Percentiles rank a stretch among this genome's conserved stretches.
Evolutionary conservation across 768 basidiomycete species (phyloP).

Genomic region (Rhizopogon rudus): DNA sequence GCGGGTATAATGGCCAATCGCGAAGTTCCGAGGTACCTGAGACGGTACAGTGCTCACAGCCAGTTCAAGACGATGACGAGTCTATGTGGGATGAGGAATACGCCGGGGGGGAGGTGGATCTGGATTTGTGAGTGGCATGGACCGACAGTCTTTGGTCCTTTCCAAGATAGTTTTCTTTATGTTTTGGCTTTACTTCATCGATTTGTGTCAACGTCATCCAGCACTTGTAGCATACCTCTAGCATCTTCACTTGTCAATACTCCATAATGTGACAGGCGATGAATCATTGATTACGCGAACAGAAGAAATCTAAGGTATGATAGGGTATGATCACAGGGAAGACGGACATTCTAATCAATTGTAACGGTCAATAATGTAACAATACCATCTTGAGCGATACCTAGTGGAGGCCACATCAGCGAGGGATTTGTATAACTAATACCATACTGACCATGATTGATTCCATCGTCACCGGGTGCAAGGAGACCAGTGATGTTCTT

Average conservation of each 20-base stretch:
- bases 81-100: slow-evolving; percentile 19
- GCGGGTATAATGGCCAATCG: slow-evolving; percentile 5
- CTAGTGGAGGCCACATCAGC: slow-evolving; percentile 23
- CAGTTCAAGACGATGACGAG: slow-evolving; percentile 12
- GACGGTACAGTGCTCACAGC: slow-evolving; percentile 16
- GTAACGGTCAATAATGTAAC: slow-evolving; percentile 51
- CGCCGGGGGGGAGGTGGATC: slow-evolving; percentile 15
- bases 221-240: slow-evolving; percentile 17
- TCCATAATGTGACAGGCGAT: not conserved
- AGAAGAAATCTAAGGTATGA: not conserved
- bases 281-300: not conserved
- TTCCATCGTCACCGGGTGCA: slow-evolving; percentile 41
- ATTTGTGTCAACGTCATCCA: slow-evolving; percentile 1
- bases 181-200: slow-evolving; percentile 14
- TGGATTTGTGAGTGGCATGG: slow-evolving; percentile 13
- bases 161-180: slow-evolving; percentile 11
- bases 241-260: slow-evolving; percentile 1
- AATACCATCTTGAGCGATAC: slow-evolving; percentile 56
- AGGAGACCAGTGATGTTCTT: slow-evolving; percentile 51
- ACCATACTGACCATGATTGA: slow-evolving; percentile 45
- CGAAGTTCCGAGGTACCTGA: slow-evolving; percentile 16
- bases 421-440: not conserved
- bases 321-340: not conserved
- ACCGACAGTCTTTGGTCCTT: not conserved
- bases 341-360: slow-evolving; percentile 25